Conservation (phyloP, 345 rosid species). For the Eucalyptus cloeziana region DNA sequence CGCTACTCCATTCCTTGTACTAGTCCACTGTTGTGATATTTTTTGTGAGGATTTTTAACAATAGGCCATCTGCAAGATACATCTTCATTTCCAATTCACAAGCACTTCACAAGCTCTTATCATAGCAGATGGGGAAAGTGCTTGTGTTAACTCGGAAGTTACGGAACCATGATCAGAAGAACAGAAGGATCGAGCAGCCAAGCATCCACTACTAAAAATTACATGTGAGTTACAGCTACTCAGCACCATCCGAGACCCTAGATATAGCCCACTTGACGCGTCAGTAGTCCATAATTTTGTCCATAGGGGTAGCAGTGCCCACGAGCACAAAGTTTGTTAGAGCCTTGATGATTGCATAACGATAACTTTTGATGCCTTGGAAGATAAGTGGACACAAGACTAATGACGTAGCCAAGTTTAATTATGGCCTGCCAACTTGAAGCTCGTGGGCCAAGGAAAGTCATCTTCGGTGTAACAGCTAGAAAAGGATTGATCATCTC, state of each 20-base stretch:
- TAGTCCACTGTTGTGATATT: too few relatives aligned
- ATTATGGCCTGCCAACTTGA: too few relatives aligned
- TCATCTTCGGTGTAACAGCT: too few relatives aligned
- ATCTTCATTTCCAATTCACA: background rate
- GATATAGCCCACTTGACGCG: background rate
- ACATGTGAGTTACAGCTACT: background rate
- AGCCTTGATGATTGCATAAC: background rate
- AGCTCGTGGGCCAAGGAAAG: too few relatives aligned
- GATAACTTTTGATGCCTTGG: too few relatives aligned
- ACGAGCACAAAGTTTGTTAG: too few relatives aligned
- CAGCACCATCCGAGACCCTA: background rate
- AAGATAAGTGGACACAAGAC: too few relatives aligned
- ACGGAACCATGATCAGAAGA: background rate
- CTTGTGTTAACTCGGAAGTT: background rate
- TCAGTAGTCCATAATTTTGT: background rate
- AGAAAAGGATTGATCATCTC: background rate
- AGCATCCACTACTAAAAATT: background rate
- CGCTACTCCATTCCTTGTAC: too few relatives aligned
- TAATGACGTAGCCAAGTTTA: too few relatives aligned
- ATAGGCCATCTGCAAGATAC: background rate
- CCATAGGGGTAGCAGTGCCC: background rate
- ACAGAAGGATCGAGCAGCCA: background rate
- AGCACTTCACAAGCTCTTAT: background rate
- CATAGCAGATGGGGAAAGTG: background rate
- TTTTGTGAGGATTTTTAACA: too few relatives aligned